phyloP scores from a whole-genome alignment of 371 early-diverging fungal genomes.

The Mucor mucedo region DNA sequence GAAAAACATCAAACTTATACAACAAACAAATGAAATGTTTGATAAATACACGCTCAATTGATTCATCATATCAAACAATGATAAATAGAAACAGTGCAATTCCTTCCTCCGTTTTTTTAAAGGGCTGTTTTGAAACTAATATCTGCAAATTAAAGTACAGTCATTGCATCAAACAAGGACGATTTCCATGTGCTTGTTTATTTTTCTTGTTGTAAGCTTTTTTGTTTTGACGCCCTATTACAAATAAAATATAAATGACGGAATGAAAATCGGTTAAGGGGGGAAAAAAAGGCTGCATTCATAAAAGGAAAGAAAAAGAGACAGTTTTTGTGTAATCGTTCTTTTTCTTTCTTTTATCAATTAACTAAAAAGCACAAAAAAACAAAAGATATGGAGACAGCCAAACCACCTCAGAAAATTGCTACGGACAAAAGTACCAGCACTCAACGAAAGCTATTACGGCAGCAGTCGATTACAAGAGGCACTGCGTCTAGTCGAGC shows the following conservation, averaged over 20 bases:
- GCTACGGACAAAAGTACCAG: conserved; percentile 3
- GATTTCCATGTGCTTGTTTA: neutral
- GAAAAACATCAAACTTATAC: neutral
- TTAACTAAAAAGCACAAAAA: neutral
- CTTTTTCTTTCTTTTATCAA: conserved; percentile 1
- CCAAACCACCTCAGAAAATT: neutral
- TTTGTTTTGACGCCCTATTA: conserved; percentile 1
- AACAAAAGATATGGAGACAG: neutral
- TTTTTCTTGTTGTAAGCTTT: conserved; percentile 3
- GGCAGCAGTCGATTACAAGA: conserved; percentile 22
- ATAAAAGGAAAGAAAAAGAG: neutral
- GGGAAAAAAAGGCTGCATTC: neutral
- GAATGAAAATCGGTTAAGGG: conserved; percentile 4
- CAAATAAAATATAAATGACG: neutral
- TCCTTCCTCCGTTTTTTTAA: neutral
- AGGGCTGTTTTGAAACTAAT: conserved; percentile 1
- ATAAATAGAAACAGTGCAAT: neutral
- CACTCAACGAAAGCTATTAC: neutral
- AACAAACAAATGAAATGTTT: too few species aligned
- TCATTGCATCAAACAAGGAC: conserved; percentile 11
- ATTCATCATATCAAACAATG: too few species aligned
- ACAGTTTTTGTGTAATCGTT: conserved; percentile 7
- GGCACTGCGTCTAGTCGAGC: conserved; percentile 33
- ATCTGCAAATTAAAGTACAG: conserved; percentile 20
- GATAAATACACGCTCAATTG: too few species aligned